phyloP scores from a whole-genome alignment of 768 basidiomycete genomes.

The Porphyrellus cyaneotinctus region DNA sequence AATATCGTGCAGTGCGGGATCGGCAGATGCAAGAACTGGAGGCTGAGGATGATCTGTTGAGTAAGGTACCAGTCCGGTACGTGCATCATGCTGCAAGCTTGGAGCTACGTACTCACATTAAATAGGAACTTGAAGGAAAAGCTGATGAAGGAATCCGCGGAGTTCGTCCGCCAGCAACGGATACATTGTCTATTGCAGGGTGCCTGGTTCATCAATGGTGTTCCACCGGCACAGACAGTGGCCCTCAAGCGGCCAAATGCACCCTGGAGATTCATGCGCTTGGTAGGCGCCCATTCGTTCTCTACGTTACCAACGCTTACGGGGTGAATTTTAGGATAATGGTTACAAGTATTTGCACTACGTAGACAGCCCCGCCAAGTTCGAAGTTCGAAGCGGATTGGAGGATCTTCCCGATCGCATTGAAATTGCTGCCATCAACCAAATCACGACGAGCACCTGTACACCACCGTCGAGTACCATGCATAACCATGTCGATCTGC shows the following conservation, averaged over 20 bases:
- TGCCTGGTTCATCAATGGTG: conserved; percentile 87
- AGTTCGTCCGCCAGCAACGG: conserved; percentile 85
- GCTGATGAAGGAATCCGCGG: conserved; percentile 84
- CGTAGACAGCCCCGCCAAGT: conserved; percentile 76
- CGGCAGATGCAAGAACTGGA: conserved; percentile 90
- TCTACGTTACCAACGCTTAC: neutral
- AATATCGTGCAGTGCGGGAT: conserved; percentile 82
- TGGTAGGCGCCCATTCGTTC: conserved; percentile 45
- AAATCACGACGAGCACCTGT: conserved; percentile 74
- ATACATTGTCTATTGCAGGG: conserved; percentile 86
- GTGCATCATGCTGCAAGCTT: conserved; percentile 19
- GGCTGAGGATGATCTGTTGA: conserved; percentile 80
- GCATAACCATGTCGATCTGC: conserved; percentile 58
- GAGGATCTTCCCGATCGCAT: conserved; percentile 88
- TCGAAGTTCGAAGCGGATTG: conserved; percentile 71
- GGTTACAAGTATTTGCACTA: conserved; percentile 80
- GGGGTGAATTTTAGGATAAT: conserved; percentile 52
- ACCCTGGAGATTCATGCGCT: conserved; percentile 83
- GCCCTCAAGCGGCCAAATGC: conserved; percentile 52
- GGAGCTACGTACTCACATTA: conserved; percentile 3
- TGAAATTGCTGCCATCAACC: conserved; percentile 74
- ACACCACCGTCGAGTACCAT: conserved; percentile 61
- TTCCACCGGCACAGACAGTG: conserved; percentile 45
- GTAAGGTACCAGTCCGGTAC: conserved; percentile 81
- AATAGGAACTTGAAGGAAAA: conserved; percentile 79